Evolutionary conservation across 2,329 filamentous ascomycete species (phyloP).

Genomic region (Cladosporium phlei): DNA sequence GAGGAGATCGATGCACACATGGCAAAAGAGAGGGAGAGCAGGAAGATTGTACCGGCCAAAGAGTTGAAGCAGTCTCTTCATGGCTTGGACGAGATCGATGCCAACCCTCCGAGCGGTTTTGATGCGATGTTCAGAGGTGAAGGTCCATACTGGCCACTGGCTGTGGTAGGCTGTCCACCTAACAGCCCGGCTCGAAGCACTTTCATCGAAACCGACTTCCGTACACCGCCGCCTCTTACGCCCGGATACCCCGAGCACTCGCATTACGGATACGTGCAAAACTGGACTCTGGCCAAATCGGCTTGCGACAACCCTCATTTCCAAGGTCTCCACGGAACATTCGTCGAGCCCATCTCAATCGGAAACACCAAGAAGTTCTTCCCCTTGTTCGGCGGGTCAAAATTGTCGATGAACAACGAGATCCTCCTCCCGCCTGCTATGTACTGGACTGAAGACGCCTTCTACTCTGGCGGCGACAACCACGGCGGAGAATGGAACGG

Average conservation of each 20-base stretch:
- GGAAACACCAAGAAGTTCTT: conserved; percentile 42
- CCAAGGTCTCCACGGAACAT: conserved; percentile 44
- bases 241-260: conserved; percentile 30
- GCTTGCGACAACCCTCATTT: conserved; percentile 44
- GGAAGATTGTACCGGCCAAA: conserved; percentile 24
- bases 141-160: conserved; percentile 40
- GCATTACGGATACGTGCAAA: conserved; percentile 43
- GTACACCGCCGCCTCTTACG: conserved; percentile 32
- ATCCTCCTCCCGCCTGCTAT: conserved; percentile 48
- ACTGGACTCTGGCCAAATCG: conserved; percentile 44
- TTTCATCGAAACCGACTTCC: conserved; percentile 35
- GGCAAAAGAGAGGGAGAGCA: conserved; percentile 27
- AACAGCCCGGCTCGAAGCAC: conserved; percentile 34
- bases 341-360: conserved; percentile 46
- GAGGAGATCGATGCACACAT: conserved; percentile 41
- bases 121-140: conserved; percentile 31
- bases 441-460: conserved; percentile 44
- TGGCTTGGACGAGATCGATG: conserved; percentile 26
- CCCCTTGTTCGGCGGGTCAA: conserved; percentile 48
- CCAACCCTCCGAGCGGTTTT: conserved; percentile 20
- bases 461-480: conserved; percentile 39
- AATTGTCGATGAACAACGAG: conserved; percentile 49
- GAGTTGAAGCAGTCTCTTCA: conserved; percentile 31
- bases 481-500: conserved; percentile 39
- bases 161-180: conserved; percentile 38